Conservation (phyloP, 495 filamentous ascomycete species). For the Antarctomyces pellizariae region DNA sequence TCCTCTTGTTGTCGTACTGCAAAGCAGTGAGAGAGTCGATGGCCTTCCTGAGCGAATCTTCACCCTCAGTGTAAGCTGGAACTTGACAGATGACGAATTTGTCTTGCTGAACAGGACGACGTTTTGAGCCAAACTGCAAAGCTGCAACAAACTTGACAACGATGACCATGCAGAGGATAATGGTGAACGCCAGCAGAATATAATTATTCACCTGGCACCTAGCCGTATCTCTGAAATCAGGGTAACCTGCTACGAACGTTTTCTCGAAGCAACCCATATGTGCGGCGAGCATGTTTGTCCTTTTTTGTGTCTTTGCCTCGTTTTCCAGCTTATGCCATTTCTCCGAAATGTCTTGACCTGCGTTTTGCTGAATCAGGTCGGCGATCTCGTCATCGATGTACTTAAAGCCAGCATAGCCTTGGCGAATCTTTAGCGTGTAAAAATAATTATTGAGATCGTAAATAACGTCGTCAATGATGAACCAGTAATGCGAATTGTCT, state of each 20-base stretch:
- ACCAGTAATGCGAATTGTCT: conserved; percentile 49
- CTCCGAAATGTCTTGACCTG: conserved; percentile 53
- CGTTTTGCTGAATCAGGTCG: conserved; percentile 41
- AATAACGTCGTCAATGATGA: conserved; percentile 45
- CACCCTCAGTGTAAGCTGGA: conserved; percentile 92
- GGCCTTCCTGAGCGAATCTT: conserved; percentile 77
- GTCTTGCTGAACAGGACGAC: conserved; percentile 72
- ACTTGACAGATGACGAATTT: conserved; percentile 98
- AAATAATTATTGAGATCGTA: conserved; percentile 90
- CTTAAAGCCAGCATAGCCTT: conserved; percentile 28
- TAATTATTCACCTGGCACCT: conserved; percentile 80
- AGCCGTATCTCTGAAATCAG: conserved; percentile 59
- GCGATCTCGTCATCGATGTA: conserved; percentile 47
- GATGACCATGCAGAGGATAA: conserved; percentile 61
- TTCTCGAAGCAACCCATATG: conserved; percentile 61
- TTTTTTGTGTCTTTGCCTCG: conserved; percentile 17
- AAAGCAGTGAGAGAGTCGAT: conserved; percentile 85
- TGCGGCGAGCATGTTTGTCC: conserved; percentile 21
- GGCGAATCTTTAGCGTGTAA: conserved; percentile 31
- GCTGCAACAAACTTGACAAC: conserved; percentile 80
- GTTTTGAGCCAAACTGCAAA: conserved; percentile 80
- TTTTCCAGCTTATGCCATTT: conserved; percentile 27
- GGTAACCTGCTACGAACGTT: conserved; percentile 57
- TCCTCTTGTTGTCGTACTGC: conserved; percentile 92
- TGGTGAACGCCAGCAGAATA: conserved; percentile 65